A percentile compares a stretch with the other conserved stretches of the same genome.
phyloP scores from a whole-genome alignment of 2,329 filamentous ascomycete genomes.

The Hymenoscyphus infarciens region DNA sequence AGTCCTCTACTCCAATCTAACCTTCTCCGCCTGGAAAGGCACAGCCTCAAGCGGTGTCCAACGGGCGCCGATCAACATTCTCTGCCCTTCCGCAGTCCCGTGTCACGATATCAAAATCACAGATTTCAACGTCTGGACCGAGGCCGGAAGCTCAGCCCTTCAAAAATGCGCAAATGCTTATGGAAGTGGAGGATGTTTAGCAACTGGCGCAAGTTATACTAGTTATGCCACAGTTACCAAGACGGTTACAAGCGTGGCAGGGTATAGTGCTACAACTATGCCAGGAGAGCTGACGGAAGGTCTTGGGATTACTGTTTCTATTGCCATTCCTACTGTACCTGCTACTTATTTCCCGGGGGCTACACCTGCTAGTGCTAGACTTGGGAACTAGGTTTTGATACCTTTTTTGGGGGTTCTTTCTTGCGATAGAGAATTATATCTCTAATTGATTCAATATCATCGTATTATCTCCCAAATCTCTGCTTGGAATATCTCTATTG shows the following conservation, averaged over 20 bases:
- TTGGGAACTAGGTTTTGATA: background rate
- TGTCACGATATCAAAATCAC: constrained; percentile 50
- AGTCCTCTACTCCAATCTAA: constrained; percentile 49
- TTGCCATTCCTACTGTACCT: constrained; percentile 23
- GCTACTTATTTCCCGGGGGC: constrained; percentile 20
- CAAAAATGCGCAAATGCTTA: constrained; percentile 50
- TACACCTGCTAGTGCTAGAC: constrained; percentile 8
- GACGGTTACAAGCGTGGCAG: constrained; percentile 14
- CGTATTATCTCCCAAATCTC: no score
- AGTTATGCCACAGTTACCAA: constrained; percentile 17
- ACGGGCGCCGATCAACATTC: constrained; percentile 51
- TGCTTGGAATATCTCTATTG: no score
- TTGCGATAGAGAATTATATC: background rate
- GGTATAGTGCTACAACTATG: constrained; percentile 15
- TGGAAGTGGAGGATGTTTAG: constrained; percentile 46
- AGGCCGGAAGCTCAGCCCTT: constrained; percentile 39
- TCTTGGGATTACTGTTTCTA: constrained; percentile 13
- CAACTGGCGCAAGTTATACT: constrained; percentile 15
- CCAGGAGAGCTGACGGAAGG: constrained; percentile 13
- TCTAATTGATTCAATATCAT: background rate
- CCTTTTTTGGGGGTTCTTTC: background rate
- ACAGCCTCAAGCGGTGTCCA: constrained; percentile 40
- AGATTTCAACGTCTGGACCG: constrained; percentile 52
- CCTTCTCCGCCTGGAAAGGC: constrained; percentile 54
- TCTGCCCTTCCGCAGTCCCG: constrained; percentile 48